These are phyloP conservation scores for Pichia terricola DNA, from an alignment of 1,139 yeast species.

Conservation along the genomic window DNA sequence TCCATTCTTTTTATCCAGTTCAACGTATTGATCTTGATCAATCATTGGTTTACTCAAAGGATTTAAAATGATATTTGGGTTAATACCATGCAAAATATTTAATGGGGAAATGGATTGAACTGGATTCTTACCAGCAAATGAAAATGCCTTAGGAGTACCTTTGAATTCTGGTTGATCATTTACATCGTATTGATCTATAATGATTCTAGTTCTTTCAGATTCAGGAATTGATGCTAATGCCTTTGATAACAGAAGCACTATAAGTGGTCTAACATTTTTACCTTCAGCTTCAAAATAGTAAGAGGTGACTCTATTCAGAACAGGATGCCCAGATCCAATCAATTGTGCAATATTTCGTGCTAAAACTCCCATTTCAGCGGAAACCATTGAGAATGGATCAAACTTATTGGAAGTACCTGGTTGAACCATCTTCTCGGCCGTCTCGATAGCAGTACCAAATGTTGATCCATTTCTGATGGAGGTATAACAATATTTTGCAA, in stretches of 20 bases:
- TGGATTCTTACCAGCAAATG: constrained; percentile 46
- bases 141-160: constrained; percentile 40
- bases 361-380: constrained; percentile 85
- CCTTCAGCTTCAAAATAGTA: constrained; percentile 96
- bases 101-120: constrained; percentile 68
- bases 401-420: constrained; percentile 43
- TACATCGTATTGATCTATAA: constrained; percentile 54
- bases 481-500: neutral
- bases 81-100: constrained; percentile 76
- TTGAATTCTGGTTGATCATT: constrained; percentile 50
- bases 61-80: constrained; percentile 68
- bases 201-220: constrained; percentile 54
- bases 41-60: constrained; percentile 81
- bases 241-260: constrained; percentile 74
- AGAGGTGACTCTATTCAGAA: constrained; percentile 78
- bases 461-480: constrained; percentile 26
- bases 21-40: constrained; percentile 39
- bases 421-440: constrained; percentile 75
- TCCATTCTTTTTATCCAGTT: constrained; percentile 51
- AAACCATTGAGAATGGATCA: constrained; percentile 89
- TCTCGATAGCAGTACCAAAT: constrained; percentile 54
- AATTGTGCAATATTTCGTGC: constrained; percentile 80
- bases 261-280: constrained; percentile 85
- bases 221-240: constrained; percentile 72
- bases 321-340: constrained; percentile 90